Evolutionary conservation across 2,329 filamentous ascomycete species (phyloP), one percentile per base, ranked within the genome.

Genomic region (Cyphellophora europaea): DNA sequence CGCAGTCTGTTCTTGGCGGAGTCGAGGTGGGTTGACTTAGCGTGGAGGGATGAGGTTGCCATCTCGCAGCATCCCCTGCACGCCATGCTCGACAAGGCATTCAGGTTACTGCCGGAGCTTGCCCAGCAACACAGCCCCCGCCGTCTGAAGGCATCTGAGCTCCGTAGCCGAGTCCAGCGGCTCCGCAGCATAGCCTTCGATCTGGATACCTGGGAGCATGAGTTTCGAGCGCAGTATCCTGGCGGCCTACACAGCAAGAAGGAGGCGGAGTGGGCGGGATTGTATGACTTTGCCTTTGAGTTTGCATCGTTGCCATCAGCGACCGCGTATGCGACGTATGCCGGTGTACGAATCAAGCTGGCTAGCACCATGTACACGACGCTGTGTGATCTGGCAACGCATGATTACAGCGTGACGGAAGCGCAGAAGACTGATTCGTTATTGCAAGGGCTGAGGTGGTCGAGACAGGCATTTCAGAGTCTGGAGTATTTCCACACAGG

Each of bases 401-500:
- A n/a, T n/a, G 21, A 25, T n/a, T 32, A 12, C 19, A 28, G 4
- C 32, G 35, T n/a, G 34, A 36, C 16, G 34, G 39, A 17, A 12
- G 38, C 27, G 25, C 32, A 15, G 30, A 32, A 25, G 21, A 25
- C n/a, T 11, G 27, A 35, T 31, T 35, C 40, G 27, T 16, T 41
- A 30, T 33, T 36, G 25, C 34, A 45, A 23, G 37, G 34, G n/a
- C 35, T 38, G 17, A 32, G 30, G n/a, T 45, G 43, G 37, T 38
- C 40, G 32, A 30, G 37, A 12, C 27, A 36, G 16, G 37, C 43
- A 13, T 43, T 40, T 17, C 37, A 45, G 27, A 37, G 42, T 31
- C 35, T 42, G 11, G 42, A 45, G n/a, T 45, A 33, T 32, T 45
- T 42, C 27, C 40, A 42, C 27, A 42, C 36, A 5, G 32, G 32